These are phyloP conservation scores for Phytopythium boreale DNA, from an alignment of 352 stramenopile genomes.

Conservation along the genomic window DNA sequence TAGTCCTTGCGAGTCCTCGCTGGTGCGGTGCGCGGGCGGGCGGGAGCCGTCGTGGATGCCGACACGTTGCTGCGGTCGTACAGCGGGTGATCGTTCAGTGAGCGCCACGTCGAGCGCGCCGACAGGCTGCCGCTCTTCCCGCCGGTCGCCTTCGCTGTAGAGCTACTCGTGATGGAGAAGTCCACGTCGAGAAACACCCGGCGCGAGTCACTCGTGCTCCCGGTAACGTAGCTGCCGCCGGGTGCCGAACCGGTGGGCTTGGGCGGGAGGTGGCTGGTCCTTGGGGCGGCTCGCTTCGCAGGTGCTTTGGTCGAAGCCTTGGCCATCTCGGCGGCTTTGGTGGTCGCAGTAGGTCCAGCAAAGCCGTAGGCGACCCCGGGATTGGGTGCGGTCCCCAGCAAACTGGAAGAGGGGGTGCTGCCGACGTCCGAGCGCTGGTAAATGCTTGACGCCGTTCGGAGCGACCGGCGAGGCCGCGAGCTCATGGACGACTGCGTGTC, in stretches of 20 bases:
- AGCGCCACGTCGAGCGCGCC: conserved; percentile 14
- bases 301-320: neutral
- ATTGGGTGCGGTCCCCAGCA: neutral
- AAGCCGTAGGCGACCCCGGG: neutral
- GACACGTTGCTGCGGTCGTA: neutral
- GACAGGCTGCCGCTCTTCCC: conserved; percentile 3
- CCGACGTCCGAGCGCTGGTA: neutral
- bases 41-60: neutral
- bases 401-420: neutral
- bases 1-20: conserved; percentile 34
- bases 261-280: neutral
- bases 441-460: neutral
- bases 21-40: conserved; percentile 41
- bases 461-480: conserved; percentile 25
- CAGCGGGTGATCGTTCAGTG: conserved; percentile 17
- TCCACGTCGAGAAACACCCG: conserved; percentile 31
- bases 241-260: neutral
- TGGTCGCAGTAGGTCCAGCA: neutral
- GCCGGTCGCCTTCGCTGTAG: conserved; percentile 7
- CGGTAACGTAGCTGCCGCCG: neutral
- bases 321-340: neutral
- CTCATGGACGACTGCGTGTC: conserved; percentile 56
- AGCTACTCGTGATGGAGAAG: conserved; percentile 15
- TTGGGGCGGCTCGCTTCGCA: neutral
- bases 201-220: neutral